Conservation (phyloP, 2,329 filamentous ascomycete species). For the Arthrobotrys entomopaga region DNA sequence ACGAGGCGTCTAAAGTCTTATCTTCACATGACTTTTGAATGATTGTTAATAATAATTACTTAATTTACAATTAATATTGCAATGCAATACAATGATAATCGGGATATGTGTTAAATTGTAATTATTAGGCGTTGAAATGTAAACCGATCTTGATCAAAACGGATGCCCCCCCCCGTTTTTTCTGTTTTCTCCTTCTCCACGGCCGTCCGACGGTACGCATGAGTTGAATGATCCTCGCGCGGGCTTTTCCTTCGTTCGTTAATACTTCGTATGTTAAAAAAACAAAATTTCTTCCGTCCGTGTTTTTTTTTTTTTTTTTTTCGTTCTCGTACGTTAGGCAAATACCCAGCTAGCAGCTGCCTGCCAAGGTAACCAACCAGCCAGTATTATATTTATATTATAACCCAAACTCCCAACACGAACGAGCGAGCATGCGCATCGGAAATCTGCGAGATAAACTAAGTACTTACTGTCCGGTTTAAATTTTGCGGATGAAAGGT, state of each 20-base stretch:
- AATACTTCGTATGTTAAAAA: constrained; percentile 4
- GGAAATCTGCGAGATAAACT: constrained; percentile 6
- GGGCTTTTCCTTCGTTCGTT: too few relatives aligned
- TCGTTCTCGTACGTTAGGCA: neutral
- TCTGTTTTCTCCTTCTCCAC: neutral
- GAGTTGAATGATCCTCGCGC: neutral
- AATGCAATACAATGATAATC: too few relatives aligned
- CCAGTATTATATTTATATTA: too few relatives aligned
- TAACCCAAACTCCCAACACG: neutral
- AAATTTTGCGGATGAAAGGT: neutral
- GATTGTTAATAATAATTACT: neutral
- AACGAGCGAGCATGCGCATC: neutral
- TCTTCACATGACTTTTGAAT: constrained; percentile 27
- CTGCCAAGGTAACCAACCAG: too few relatives aligned
- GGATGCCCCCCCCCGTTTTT: too few relatives aligned
- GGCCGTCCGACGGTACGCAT: neutral
- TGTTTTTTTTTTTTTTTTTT: constrained; percentile 2
- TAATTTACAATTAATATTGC: too few relatives aligned
- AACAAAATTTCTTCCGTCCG: neutral
- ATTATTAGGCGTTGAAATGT: too few relatives aligned
- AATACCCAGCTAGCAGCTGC: neutral
- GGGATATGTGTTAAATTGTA: too few relatives aligned
- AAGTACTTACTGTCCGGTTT: too few relatives aligned
- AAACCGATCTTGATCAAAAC: too few relatives aligned
- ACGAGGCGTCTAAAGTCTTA: neutral